Base-by-base conservation (phyloP, 495 filamentous ascomycete species). In the Penicillium paxilli region DNA sequence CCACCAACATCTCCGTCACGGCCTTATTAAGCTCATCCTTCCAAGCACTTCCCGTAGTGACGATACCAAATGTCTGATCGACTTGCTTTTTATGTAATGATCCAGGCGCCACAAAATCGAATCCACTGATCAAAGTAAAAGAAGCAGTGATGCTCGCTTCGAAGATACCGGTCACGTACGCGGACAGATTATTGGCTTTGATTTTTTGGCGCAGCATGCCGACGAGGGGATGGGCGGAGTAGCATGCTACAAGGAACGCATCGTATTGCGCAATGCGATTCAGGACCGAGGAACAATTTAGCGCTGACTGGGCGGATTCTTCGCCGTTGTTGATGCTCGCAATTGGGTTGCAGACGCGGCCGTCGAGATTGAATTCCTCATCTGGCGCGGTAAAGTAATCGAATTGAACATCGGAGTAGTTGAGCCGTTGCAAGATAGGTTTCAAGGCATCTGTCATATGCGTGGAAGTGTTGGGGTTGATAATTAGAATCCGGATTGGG, bases 401-500 rank as follows among this genome's bases (percentile, higher is more conserved):
- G 59, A 79, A 80, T 12, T 68, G 54, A 24, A 82, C 74, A 72
- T 80, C 72, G 49, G 62, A 49, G 50, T 75, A 79, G 49, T 70
- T 70, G 48, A 82, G 72, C 22, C 56, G 64, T 21, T 80, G 69
- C 52, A 94, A 73, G 2, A 91, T 78, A 0, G 85, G 81, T 44
- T 79, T 80, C 48, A 97, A 71, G 4, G 82, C 84, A 9, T 85
- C 77, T 0, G 92, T 97, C 92, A 98, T 97, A 44, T 83, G 77
- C 33, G 71, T 61, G 2, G 87, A 92, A 21, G 90, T 93, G 71
- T 98, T 98, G 26, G 93, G 93, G 63, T 98, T 97, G 68, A 97
- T 83, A 58, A 96, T 80, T 59, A 96, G 74, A 60, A 96, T 89
- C 40, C 59, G 62, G 55, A 73, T 64, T 33, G 54, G 51, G 6